Conservation (phyloP, 768 basidiomycete species). For the Rhodotorula graminis region DNA sequence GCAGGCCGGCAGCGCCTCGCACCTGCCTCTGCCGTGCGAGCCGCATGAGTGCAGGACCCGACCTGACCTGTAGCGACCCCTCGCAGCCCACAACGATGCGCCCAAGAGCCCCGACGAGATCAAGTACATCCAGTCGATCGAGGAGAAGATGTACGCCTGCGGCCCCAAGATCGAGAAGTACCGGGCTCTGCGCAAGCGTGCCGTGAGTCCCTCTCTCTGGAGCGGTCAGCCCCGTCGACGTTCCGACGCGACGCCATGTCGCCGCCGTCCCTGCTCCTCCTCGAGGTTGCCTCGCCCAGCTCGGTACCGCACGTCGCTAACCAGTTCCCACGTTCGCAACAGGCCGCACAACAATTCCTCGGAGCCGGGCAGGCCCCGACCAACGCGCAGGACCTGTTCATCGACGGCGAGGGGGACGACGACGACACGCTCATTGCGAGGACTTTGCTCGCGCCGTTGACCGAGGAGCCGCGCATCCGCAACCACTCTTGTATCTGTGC, state of each 20-base stretch:
- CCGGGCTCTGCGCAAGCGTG: conserved; percentile 32
- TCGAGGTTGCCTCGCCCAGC: background rate
- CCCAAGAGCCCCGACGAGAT: conserved; percentile 39
- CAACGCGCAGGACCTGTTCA: conserved; percentile 41
- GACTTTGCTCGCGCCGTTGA: conserved; percentile 14
- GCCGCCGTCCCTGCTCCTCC: too few species aligned
- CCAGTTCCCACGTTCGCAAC: conserved; percentile 14
- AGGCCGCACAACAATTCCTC: conserved; percentile 21
- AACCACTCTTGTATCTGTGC: conserved; percentile 45
- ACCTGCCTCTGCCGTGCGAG: fast-evolving
- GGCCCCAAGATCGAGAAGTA: conserved; percentile 43
- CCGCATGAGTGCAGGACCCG: background rate
- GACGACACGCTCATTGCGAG: conserved; percentile 39
- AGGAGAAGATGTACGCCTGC: conserved; percentile 43
- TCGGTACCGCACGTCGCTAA: too few species aligned
- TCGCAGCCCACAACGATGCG: conserved; percentile 18
- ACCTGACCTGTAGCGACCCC: background rate
- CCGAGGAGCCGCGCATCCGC: conserved; percentile 41
- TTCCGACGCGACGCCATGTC: too few species aligned
- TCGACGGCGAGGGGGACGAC: conserved; percentile 42
- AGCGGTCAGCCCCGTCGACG: background rate
- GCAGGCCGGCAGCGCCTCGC: background rate
- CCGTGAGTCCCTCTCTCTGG: conserved; percentile 16
- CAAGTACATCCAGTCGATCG: conserved; percentile 33
- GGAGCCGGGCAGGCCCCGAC: conserved; percentile 20